Evolutionary conservation across 2,329 filamentous ascomycete genomes (phyloP).

Genomic region (Lecanicillium sp.): DNA sequence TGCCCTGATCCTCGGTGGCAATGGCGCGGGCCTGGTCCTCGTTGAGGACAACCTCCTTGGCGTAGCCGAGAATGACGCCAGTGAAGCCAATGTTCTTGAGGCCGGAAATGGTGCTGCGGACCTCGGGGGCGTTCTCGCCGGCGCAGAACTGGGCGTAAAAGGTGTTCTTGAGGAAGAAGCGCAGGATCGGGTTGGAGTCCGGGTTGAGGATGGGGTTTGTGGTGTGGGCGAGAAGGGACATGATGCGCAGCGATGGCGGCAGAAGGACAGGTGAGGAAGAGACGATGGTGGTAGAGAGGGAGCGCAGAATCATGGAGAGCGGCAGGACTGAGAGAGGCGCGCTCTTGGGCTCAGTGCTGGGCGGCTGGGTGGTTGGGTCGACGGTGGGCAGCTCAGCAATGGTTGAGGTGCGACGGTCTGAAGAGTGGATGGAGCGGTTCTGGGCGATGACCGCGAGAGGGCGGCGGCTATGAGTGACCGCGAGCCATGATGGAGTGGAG

Average conservation of each 20-base stretch:
- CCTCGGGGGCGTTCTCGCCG: slow-evolving; percentile 64
- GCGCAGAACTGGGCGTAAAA: slow-evolving; percentile 92
- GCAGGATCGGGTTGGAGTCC: slow-evolving; percentile 66
- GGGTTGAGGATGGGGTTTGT: slow-evolving; percentile 60
- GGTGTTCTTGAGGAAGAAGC: slow-evolving; percentile 65
- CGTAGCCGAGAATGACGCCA: slow-evolving; percentile 80
- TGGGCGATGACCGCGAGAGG: slow-evolving; percentile 8
- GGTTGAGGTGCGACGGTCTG: slow-evolving; percentile 27
- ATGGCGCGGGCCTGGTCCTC: slow-evolving; percentile 42
- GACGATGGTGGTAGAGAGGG: slow-evolving; percentile 59
- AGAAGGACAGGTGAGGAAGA: slow-evolving; percentile 66
- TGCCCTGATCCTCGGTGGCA: slow-evolving; percentile 33
- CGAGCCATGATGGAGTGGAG: slow-evolving; percentile 10
- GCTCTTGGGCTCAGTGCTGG: slow-evolving; percentile 18
- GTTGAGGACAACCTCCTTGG: slow-evolving; percentile 68
- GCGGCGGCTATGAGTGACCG: slow-evolving; percentile 7
- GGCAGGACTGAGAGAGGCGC: slow-evolving; percentile 60
- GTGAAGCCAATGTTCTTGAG: slow-evolving; percentile 71
- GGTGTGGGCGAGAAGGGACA: slow-evolving; percentile 63
- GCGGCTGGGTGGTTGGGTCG: slow-evolving; percentile 21
- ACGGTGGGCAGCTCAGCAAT: slow-evolving; percentile 20
- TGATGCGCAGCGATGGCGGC: slow-evolving; percentile 58
- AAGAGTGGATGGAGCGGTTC: slow-evolving; percentile 27
- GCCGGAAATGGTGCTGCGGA: slow-evolving; percentile 53
- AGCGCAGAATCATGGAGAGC: slow-evolving; percentile 58